A percentile compares a stretch with the other conserved stretches of the same genome.
phyloP scores from a whole-genome alignment of 2,329 filamentous ascomycete species.

The Xylariaceae sp. region DNA sequence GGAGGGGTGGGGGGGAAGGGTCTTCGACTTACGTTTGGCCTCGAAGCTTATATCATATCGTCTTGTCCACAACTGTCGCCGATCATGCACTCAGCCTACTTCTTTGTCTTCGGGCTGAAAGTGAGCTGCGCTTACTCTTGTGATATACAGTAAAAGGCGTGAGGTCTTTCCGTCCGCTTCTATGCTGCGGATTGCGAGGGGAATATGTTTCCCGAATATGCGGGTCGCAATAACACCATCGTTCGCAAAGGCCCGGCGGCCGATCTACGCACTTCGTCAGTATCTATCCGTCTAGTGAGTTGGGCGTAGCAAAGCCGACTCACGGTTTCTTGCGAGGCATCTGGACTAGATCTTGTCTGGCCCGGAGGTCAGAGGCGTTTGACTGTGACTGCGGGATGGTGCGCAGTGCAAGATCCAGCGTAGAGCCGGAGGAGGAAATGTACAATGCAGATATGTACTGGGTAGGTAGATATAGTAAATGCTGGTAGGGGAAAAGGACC shows the following conservation, averaged over 20 bases:
- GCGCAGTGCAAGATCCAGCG: no score
- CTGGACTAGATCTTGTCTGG: constrained; percentile 40
- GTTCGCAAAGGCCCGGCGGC: constrained; percentile 40
- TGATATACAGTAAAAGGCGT: constrained; percentile 47
- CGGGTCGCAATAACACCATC: constrained; percentile 44
- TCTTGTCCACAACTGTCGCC: constrained; percentile 35
- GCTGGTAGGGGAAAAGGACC: no score
- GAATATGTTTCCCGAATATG: constrained; percentile 51
- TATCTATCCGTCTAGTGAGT: neutral
- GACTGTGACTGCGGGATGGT: no score
- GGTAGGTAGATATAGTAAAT: no score
- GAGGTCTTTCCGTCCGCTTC: constrained; percentile 44
- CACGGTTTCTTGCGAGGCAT: constrained; percentile 49
- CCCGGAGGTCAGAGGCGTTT: no score
- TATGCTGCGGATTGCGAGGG: constrained; percentile 44
- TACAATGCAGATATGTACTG: no score
- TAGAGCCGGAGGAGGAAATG: no score
- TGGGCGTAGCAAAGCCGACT: neutral
- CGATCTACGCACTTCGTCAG: constrained; percentile 11
- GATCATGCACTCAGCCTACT: constrained; percentile 12
- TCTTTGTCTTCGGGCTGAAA: neutral
- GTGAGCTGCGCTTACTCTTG: constrained; percentile 35
- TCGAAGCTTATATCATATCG: constrained; percentile 54
- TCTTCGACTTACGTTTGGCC: constrained; percentile 36
- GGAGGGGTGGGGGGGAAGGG: neutral